Evolutionary conservation across 768 basidiomycete genomes (phyloP).

Genomic region (Glaciozyma martinii): DNA sequence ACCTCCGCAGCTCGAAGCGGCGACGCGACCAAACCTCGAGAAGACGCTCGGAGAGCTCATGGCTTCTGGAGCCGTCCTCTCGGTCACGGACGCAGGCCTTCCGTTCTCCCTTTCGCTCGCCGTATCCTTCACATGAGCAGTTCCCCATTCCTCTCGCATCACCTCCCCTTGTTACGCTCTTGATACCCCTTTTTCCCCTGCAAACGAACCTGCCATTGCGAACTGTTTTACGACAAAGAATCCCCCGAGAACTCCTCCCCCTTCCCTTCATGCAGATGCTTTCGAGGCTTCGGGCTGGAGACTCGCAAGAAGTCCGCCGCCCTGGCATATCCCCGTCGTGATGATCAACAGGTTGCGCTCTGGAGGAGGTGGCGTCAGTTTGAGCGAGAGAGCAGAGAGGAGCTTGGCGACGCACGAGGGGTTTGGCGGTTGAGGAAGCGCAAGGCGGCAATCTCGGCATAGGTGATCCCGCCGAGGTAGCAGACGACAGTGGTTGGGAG

Average conservation of each 20-base stretch:
- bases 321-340: slow-evolving; percentile 83
- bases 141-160: too few relatives aligned
- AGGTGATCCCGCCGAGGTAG: slow-evolving; percentile 95
- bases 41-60: slow-evolving; percentile 79
- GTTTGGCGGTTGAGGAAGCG: slow-evolving; percentile 40
- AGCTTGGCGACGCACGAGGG: slow-evolving; percentile 17
- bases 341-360: slow-evolving; percentile 81
- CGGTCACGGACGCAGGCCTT: slow-evolving; percentile 76
- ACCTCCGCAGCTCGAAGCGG: slow-evolving; percentile 79
- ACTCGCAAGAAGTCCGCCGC: slow-evolving; percentile 36
- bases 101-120: slow-evolving; percentile 64
- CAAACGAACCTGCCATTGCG: too few relatives aligned
- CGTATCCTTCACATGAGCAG: slow-evolving; percentile 33
- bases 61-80: slow-evolving; percentile 55
- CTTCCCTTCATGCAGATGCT: neutral
- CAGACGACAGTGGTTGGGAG: slow-evolving; percentile 82
- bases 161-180: too few relatives aligned
- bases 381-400: neutral
- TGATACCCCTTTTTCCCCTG: too few relatives aligned
- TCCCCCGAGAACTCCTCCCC: too few relatives aligned
- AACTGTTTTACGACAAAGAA: neutral
- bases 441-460: slow-evolving; percentile 90
- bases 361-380: slow-evolving; percentile 36
- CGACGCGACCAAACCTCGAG: slow-evolving; percentile 80
- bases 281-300: neutral